These are phyloP conservation scores for Paspalum notatum DNA, from an alignment of 176 grass and related monocot species.

Conservation along the genomic window DNA sequence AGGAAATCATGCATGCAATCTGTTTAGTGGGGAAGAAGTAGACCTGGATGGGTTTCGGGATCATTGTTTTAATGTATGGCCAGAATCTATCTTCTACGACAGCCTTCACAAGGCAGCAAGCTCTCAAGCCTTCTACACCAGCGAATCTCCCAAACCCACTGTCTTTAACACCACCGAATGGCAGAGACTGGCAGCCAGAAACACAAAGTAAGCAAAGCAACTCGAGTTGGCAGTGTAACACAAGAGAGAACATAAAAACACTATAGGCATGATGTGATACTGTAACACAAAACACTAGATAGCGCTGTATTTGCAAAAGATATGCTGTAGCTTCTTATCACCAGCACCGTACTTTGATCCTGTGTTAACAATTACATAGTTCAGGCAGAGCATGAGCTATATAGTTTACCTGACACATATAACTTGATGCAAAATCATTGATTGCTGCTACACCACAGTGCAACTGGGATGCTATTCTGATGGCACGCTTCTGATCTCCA, in stretches of 20 bases:
- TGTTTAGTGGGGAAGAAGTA: background rate
- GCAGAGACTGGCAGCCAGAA: slow-evolving; percentile 67
- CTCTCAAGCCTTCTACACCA: slow-evolving; percentile 90
- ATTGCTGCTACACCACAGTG: slow-evolving; percentile 90
- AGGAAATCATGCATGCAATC: slow-evolving; percentile 9
- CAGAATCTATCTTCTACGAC: slow-evolving; percentile 96
- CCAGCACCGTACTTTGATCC: background rate
- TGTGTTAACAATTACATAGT: background rate
- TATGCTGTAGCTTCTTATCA: background rate
- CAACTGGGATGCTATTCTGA: slow-evolving; percentile 86
- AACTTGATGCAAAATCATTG: slow-evolving; percentile 96
- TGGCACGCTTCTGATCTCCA: slow-evolving; percentile 80
- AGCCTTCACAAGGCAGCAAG: slow-evolving; percentile 93
- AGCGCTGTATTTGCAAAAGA: background rate
- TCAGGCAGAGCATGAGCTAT: background rate
- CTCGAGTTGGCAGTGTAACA: slow-evolving; percentile 27
- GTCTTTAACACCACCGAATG: slow-evolving; percentile 96
- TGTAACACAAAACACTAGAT: background rate
- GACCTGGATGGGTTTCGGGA: slow-evolving; percentile 98
- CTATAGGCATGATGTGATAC: background rate
- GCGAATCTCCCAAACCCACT: slow-evolving; percentile 98
- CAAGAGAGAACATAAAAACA: slow-evolving; percentile 11
- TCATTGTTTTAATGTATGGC: slow-evolving; percentile 90
- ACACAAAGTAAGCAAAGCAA: slow-evolving; percentile 13
- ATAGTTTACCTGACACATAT: slow-evolving; percentile 90